Base-by-base conservation (phyloP, 2,329 filamentous ascomycete species). In the Rutstroemia sp. region DNA sequence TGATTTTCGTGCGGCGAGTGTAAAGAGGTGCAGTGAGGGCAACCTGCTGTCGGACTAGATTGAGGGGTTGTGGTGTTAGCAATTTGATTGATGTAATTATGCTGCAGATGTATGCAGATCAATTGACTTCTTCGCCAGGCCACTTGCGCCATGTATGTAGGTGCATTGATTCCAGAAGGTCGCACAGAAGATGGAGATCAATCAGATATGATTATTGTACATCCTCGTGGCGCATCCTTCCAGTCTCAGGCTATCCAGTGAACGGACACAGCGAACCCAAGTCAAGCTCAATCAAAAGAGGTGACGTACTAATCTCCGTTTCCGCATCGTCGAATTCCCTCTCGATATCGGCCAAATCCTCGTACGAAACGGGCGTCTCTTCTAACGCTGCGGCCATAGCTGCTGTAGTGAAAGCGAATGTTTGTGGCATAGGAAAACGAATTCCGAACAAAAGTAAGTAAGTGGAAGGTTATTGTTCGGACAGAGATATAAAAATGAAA, bases 281-380 rank as follows among this genome's bases (percentile, higher is more conserved):
- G 8, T 19, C 42, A 39, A 48, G 21, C 39, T 50, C 30, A 55
- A 19, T 23, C 4, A 8, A 45, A 14, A 34, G n/a, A 2, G 21
- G 7, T 9, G 30, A 56, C 51, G 16, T 70, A 95, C 91, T 79
- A 67, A 94, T 86, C 70, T 95, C 86, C 38, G 86, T 78, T 73
- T 96, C 91, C 38, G 84, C 84, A 66, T 92, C 83, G 58, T 92
- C 85, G 67, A 96, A 95, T 61, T 95, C 87, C 64, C 84, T 80
- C 76, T 96, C 89, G 61, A 96, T 78, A 57, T 86, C 80, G 57
- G 83, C 81, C 62, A 97, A 83, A 70, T 92, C 82, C 72, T 90
- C 87, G 72, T 89, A 92, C 58, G 79, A 80, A 60, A 86, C 73
- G 58, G 72, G 63, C 58, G 73, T 74, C 23, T 73, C 71, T 58